These are phyloP conservation scores for Aspergillus sp. DNA, from an alignment of 2,329 filamentous ascomycete species.

Conservation along the genomic window DNA sequence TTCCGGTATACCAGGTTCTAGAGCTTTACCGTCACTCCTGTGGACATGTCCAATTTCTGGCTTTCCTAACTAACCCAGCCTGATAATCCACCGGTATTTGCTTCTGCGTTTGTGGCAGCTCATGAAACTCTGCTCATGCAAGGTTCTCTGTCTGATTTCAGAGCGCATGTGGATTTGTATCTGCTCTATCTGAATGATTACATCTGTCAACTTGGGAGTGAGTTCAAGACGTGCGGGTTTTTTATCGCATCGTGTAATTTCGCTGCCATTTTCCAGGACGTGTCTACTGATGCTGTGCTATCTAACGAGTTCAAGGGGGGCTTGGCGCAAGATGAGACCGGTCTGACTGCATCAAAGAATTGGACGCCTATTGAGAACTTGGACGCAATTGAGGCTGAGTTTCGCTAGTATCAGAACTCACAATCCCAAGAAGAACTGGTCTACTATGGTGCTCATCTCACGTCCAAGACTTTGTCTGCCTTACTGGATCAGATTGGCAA, in stretches of 20 bases:
- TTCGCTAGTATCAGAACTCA: constrained; percentile 9
- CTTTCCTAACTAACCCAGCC: constrained; percentile 25
- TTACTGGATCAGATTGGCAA: constrained; percentile 44
- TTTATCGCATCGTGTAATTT: constrained; percentile 51
- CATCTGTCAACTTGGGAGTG: constrained; percentile 40
- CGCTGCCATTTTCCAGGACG: constrained; percentile 52
- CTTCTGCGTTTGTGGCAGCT: constrained; percentile 47
- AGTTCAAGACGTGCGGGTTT: constrained; percentile 49
- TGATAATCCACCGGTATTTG: constrained; percentile 27
- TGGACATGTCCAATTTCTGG: constrained; percentile 19
- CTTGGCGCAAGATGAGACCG: constrained; percentile 5
- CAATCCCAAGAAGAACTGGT: constrained; percentile 21
- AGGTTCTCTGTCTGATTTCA: constrained; percentile 31
- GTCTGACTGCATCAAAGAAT: constrained; percentile 13
- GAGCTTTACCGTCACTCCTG: constrained; percentile 16
- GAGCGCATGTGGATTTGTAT: constrained; percentile 34
- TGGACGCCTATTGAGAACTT: constrained; percentile 13
- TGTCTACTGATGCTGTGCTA: constrained; percentile 31
- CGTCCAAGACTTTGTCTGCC: constrained; percentile 37
- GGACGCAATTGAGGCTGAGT: constrained; percentile 7
- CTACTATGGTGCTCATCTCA: constrained; percentile 34
- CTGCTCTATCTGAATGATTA: constrained; percentile 41
- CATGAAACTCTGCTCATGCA: constrained; percentile 45
- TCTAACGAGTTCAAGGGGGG: constrained; percentile 19
- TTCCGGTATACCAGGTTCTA: constrained; percentile 15